Conservation (phyloP, 805 yeast species). For the Saccharomyces kudriavzevii region DNA sequence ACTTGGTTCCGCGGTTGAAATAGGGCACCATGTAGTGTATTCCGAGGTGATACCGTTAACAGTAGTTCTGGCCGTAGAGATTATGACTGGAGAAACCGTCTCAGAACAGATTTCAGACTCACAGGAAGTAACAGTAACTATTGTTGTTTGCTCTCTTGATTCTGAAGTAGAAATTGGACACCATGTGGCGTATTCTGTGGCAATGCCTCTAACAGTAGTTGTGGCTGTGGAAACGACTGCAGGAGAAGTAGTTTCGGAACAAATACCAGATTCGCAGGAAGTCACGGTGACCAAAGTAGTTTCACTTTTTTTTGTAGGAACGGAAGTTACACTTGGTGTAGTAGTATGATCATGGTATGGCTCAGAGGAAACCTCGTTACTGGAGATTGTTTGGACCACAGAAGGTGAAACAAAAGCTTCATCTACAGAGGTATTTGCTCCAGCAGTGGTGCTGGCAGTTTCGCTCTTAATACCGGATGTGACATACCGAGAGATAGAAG, state of each 20-base stretch:
- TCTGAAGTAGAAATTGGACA: slow-evolving; percentile 19
- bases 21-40: slow-evolving; percentile 20
- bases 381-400: background rate
- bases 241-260: slow-evolving; percentile 10
- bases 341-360: background rate
- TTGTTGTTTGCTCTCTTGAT: slow-evolving; percentile 17
- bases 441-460: background rate
- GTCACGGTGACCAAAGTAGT: slow-evolving; percentile 17
- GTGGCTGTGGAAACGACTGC: slow-evolving; percentile 4
- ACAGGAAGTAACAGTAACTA: slow-evolving; percentile 18
- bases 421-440: background rate
- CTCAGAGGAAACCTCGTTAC: background rate
- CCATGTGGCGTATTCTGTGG: slow-evolving; percentile 17
- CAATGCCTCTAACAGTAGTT: slow-evolving; percentile 3
- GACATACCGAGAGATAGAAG: too few relatives aligned
- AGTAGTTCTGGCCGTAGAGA: slow-evolving; percentile 4
- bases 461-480: background rate
- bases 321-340: slow-evolving; percentile 4
- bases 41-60: slow-evolving; percentile 3
- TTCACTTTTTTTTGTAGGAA: slow-evolving; percentile 5
- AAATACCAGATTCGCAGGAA: slow-evolving; percentile 11
- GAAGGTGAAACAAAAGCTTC: background rate
- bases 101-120: slow-evolving; percentile 9
- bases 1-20: slow-evolving; percentile 15
- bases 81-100: slow-evolving; percentile 7